Evolutionary conservation across 495 filamentous ascomycete species (phyloP).

Genomic region (Mytilinidion resinicola): DNA sequence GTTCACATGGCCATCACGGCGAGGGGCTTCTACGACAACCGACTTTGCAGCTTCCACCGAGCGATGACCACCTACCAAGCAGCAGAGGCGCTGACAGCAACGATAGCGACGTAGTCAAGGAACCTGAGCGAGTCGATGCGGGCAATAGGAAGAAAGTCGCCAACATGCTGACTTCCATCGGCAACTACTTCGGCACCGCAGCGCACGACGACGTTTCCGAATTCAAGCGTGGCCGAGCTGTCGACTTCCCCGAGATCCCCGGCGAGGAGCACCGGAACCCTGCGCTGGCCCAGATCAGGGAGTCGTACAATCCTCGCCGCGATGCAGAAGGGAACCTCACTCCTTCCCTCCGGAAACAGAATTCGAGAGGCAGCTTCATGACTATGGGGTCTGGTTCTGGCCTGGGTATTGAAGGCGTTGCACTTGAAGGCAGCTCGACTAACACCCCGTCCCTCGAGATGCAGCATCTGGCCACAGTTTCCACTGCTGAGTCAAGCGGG

Average conservation of each 20-base stretch:
- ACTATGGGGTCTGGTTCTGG: too few species aligned
- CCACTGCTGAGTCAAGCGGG: too few species aligned
- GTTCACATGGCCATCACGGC: too few species aligned
- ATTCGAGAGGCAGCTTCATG: conserved; percentile 18
- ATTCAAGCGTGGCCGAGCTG: conserved; percentile 40
- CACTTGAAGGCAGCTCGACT: too few species aligned
- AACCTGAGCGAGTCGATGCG: not conserved
- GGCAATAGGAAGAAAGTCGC: conserved; percentile 4
- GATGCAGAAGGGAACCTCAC: not conserved
- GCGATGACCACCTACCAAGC: not conserved
- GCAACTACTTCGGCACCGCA: conserved; percentile 39
- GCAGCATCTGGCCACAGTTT: too few species aligned
- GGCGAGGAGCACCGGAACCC: conserved; percentile 44
- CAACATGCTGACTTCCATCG: conserved; percentile 1
- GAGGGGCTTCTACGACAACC: too few species aligned
- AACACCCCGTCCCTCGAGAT: too few species aligned
- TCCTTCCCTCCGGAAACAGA: conserved; percentile 10
- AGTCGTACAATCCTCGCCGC: conserved; percentile 36
- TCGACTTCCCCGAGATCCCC: conserved; percentile 46
- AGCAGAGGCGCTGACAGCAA: not conserved
- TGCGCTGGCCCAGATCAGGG: conserved; percentile 35
- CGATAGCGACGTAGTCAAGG: not conserved
- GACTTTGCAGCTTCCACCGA: too few species aligned
- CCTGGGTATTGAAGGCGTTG: too few species aligned
- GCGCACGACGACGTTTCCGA: conserved; percentile 40